Percentiles rank a stretch among this genome's conserved stretches.
Evolutionary conservation across 768 basidiomycete species (phyloP).

Genomic region (Termitomyces sp.): DNA sequence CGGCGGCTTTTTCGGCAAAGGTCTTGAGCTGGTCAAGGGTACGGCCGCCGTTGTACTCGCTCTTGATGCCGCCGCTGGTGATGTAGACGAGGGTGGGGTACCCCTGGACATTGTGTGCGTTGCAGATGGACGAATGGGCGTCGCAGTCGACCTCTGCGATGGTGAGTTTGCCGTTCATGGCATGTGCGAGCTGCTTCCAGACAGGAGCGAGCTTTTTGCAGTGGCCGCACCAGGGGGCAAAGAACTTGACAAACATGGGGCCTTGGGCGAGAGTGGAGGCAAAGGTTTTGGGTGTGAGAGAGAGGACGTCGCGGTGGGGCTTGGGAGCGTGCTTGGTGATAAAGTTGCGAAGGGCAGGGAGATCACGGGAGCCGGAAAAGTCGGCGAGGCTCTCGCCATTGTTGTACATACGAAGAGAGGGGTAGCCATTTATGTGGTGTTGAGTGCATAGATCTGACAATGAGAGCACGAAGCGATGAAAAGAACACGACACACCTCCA

Average conservation of each 20-base stretch:
- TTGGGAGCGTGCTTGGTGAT: constrained; percentile 34
- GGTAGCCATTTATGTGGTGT: constrained; percentile 69
- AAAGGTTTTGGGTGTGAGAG: constrained; percentile 32
- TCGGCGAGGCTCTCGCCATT: constrained; percentile 56
- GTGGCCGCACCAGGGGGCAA: constrained; percentile 95
- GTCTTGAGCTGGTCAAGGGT: constrained; percentile 63
- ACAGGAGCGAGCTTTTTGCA: constrained; percentile 90
- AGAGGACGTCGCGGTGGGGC: constrained; percentile 29
- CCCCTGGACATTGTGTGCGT: constrained; percentile 58
- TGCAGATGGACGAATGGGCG: constrained; percentile 60
- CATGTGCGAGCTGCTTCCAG: constrained; percentile 70
- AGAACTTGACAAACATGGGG: constrained; percentile 62
- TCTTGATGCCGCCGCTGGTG: constrained; percentile 44
- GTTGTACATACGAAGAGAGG: constrained; percentile 67
- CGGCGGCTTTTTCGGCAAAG: constrained; percentile 72
- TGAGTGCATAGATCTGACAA: constrained; percentile 68
- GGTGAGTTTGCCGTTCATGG: constrained; percentile 65
- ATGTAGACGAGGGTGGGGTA: constrained; percentile 84
- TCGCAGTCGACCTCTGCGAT: constrained; percentile 92
- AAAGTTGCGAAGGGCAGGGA: constrained; percentile 51
- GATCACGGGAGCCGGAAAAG: constrained; percentile 49
- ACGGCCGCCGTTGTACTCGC: constrained; percentile 73
- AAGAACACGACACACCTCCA: constrained; percentile 49
- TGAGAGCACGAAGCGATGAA: neutral
- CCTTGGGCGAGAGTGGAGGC: constrained; percentile 29